Evolutionary conservation across 257 asterid species (phyloP).

Genomic region (Petunia axillaris): DNA sequence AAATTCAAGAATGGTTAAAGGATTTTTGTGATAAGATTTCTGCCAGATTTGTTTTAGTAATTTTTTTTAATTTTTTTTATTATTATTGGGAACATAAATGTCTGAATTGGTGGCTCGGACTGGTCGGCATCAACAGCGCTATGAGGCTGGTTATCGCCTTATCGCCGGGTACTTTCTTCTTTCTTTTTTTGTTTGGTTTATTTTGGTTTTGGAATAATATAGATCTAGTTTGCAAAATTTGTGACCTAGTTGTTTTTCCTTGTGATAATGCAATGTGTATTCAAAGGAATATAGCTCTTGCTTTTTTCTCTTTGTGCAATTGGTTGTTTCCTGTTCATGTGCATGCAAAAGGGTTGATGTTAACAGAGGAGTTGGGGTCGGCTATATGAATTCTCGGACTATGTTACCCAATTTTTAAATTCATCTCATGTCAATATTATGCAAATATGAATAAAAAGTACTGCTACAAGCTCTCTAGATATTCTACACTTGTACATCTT

Average conservation of each 20-base stretch:
- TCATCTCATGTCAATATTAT: no score
- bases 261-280: not conserved
- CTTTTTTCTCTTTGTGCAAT: not conserved
- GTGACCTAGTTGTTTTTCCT: not conserved
- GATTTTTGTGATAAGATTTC: not conserved
- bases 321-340: not conserved
- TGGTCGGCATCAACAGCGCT: conserved; percentile 50
- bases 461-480: no score
- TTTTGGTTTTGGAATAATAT: not conserved
- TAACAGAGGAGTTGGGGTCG: not conserved
- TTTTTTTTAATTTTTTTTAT: not conserved
- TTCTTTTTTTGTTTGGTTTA: not conserved
- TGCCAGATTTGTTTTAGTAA: conserved; percentile 5
- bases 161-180: conserved; percentile 39
- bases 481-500: no score
- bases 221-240: not conserved
- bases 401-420: no score
- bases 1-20: conserved; percentile 8
- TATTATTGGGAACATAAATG: conserved; percentile 16
- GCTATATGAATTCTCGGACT: no score
- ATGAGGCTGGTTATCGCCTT: conserved; percentile 50
- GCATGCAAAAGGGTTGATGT: not conserved
- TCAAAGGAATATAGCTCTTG: not conserved
- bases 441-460: no score
- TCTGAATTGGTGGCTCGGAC: conserved; percentile 48